Evolutionary conservation across 768 basidiomycete genomes (phyloP), one percentile per base, ranked within the genome.

Genomic region (Rhodotorula paludigena): DNA sequence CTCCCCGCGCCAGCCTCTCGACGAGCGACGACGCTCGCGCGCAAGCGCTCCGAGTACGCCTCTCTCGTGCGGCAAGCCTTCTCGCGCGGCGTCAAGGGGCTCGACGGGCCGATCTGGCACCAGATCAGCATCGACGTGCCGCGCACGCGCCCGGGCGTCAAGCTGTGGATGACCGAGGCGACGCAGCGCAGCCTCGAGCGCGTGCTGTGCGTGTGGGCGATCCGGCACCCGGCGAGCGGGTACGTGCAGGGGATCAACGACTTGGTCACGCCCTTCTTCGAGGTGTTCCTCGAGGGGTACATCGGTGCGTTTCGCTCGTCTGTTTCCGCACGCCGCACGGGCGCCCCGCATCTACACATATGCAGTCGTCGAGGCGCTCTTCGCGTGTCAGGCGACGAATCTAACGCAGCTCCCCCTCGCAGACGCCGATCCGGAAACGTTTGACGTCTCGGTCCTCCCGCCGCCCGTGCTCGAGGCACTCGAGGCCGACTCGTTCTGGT

Each of bases 181-280:
- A 93, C 96, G 7, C 96, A 98, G 77, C 82, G 92, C 74, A 92
- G 90, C 74, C 81, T 99, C 47, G 96, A 98, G 79, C 84, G 92
- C 57, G 92, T 99, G 66, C 81, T 99, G 39, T 99, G 98, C 74
- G 93, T 99, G 25, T 98, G 96, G 94, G 96, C 96, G 20, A 96
- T 98, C 76, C 85, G 96, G 72, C 96, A 98, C 81, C 96, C 96
- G 1, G 94, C 96, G 8, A 92, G 90, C 67, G 96, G 96, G 16
- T 98, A 99, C 78, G 96, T 99, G 10, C 96, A 99, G 79, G 96
- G 96, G 33, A 99, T 99, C 79, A 98, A 99, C 78, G 96, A 99
- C 78, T 86, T 99, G 42, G 96, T 87, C 2, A 94, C 91, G 7
- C 96, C 96, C 0, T 99, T 99, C 80, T 97, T 94, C 76, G 89